Conservation (phyloP, 2,329 filamentous ascomycete species). For the Aspergillus awamori region DNA sequence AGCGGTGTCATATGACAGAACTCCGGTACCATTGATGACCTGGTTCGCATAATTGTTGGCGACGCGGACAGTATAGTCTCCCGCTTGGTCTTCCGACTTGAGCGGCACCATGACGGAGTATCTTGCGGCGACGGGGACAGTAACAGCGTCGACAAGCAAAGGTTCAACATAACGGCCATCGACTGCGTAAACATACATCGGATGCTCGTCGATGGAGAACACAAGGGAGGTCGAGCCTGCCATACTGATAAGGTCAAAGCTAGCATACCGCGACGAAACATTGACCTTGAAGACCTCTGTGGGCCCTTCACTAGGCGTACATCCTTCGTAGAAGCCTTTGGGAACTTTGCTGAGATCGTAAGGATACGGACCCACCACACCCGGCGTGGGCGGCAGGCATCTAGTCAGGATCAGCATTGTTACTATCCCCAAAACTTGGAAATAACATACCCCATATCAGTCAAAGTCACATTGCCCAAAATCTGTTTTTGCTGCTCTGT, state of each 20-base stretch:
- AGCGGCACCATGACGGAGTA: conserved; percentile 50
- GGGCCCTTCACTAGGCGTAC: conserved; percentile 27
- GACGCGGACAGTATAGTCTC: conserved; percentile 59
- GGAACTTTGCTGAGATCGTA: conserved; percentile 24
- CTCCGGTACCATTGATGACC: conserved; percentile 57
- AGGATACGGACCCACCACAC: conserved; percentile 20
- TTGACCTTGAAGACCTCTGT: conserved; percentile 38
- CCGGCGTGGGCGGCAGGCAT: conserved; percentile 29
- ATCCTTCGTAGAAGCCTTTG: conserved; percentile 28
- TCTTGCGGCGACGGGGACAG: conserved; percentile 42
- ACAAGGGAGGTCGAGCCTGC: conserved; percentile 35
- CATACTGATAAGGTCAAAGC: conserved; percentile 44
- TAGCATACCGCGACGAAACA: conserved; percentile 36
- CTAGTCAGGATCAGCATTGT: conserved; percentile 17
- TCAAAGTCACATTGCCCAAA: conserved; percentile 28
- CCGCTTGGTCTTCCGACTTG: conserved; percentile 43
- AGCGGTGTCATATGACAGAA: conserved; percentile 47
- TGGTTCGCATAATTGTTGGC: conserved; percentile 56
- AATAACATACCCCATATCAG: conserved; percentile 31
- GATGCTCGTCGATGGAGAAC: conserved; percentile 51
- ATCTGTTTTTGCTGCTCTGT: conserved; percentile 20
- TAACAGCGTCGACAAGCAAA: conserved; percentile 39
- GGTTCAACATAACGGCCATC: conserved; percentile 51
- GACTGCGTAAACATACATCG: conserved; percentile 49
- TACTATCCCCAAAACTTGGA: not conserved